Evolutionary conservation across 371 early-diverging fungal species (phyloP).

Genomic region (Saksenaea vasiformis): DNA sequence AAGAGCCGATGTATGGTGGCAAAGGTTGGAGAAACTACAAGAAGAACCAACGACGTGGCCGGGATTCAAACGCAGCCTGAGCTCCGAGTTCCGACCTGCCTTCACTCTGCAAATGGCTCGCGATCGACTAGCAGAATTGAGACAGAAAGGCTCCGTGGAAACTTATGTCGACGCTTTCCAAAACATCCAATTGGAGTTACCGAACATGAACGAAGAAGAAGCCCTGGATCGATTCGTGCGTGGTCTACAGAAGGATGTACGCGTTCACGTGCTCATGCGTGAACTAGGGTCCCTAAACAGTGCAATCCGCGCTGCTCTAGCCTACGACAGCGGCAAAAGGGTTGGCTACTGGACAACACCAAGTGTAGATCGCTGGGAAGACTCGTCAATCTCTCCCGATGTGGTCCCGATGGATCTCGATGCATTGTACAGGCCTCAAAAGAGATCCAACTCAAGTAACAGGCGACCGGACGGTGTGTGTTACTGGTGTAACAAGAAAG

Average conservation of each 20-base stretch:
- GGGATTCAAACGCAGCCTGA: background rate
- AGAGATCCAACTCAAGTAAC: background rate
- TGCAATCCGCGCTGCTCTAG: background rate
- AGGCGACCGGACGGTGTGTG: background rate
- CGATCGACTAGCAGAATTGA: background rate
- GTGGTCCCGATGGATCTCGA: slow-evolving; percentile 5
- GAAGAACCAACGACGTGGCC: background rate
- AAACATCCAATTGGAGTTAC: background rate
- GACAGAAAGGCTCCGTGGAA: background rate
- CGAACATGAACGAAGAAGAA: slow-evolving; percentile 9
- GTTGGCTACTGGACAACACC: background rate
- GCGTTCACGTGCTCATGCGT: background rate
- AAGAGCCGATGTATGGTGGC: slow-evolving; percentile 4
- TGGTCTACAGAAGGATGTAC: background rate
- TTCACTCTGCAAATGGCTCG: slow-evolving; percentile 8
- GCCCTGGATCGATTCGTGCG: slow-evolving; percentile 10
- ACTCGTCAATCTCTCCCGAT: background rate
- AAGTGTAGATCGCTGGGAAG: background rate
- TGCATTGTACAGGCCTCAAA: background rate
- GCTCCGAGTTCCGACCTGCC: background rate
- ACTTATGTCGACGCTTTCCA: background rate
- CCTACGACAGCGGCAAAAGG: background rate
- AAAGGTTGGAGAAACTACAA: background rate
- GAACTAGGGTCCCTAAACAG: background rate
- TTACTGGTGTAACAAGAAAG: background rate